These are phyloP conservation scores for Claviceps purpurea DNA, from an alignment of 2,329 filamentous ascomycete genomes.

Conservation along the genomic window DNA sequence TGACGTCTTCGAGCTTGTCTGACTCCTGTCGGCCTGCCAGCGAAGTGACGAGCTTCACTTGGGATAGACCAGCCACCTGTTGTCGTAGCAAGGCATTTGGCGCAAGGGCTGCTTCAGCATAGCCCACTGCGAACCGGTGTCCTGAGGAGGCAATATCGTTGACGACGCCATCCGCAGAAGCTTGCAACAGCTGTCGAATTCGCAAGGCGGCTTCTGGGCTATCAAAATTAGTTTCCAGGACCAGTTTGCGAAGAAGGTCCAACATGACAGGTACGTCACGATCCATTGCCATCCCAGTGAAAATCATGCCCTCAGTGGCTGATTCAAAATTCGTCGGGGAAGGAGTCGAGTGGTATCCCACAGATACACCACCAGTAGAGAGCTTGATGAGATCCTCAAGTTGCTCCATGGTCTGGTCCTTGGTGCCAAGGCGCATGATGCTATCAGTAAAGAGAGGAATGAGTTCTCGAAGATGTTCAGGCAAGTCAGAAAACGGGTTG, in stretches of 20 bases:
- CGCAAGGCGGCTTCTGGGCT: conserved; percentile 67
- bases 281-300: conserved; percentile 80
- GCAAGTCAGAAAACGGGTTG: conserved; percentile 64
- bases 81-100: conserved; percentile 60
- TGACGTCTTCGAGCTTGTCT: conserved; percentile 60
- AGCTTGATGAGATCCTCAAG: conserved; percentile 93
- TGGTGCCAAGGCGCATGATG: conserved; percentile 86
- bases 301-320: conserved; percentile 68
- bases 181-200: conserved; percentile 75
- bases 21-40: conserved; percentile 60
- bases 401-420: conserved; percentile 79
- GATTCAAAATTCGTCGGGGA: conserved; percentile 58
- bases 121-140: conserved; percentile 73
- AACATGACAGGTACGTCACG: conserved; percentile 86
- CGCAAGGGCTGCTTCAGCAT: conserved; percentile 69
- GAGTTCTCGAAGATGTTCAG: conserved; percentile 70
- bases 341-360: conserved; percentile 71
- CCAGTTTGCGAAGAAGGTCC: conserved; percentile 64
- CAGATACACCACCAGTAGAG: conserved; percentile 81
- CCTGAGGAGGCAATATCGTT: conserved; percentile 86
- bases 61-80: conserved; percentile 79
- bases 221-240: conserved; percentile 83
- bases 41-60: conserved; percentile 71
- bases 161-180: conserved; percentile 75
- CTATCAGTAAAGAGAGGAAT: conserved; percentile 85